Percentiles rank a stretch among this genome's conserved stretches.
These are phyloP conservation scores for Ganoderma leucocontextum DNA, from an alignment of 1,284 basidiomycete genomes.

Conservation along the genomic window DNA sequence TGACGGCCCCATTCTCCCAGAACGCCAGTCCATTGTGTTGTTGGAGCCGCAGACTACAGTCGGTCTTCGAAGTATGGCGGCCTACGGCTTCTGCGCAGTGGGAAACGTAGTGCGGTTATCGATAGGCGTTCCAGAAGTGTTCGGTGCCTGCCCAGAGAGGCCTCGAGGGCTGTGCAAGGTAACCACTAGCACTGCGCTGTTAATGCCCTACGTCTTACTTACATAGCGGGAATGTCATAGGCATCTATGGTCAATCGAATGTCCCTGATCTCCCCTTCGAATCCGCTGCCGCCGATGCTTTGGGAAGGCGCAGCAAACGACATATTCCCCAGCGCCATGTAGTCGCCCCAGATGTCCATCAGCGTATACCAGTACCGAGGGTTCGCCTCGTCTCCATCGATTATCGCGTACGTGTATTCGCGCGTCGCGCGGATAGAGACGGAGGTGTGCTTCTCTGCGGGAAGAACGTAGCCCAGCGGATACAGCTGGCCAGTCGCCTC, in stretches of 20 bases:
- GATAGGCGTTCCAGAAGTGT: not conserved
- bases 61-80: not conserved
- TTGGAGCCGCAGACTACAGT: not conserved
- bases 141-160: not conserved
- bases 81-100: not conserved
- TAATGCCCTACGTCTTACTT: not conserved
- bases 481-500: conserved; percentile 49
- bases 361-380: conserved; percentile 47
- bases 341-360: conserved; percentile 51
- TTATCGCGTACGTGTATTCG: conserved; percentile 46
- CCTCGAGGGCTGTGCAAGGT: conserved; percentile 6
- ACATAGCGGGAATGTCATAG: not conserved
- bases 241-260: conserved; percentile 31
- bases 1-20: not conserved
- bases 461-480: conserved; percentile 43
- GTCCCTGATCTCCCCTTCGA: conserved; percentile 39
- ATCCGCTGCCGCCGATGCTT: conserved; percentile 44
- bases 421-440: conserved; percentile 49
- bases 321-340: conserved; percentile 51
- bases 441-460: conserved; percentile 41
- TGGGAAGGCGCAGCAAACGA: conserved; percentile 54
- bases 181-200: conserved; percentile 5
- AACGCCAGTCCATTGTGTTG: not conserved
- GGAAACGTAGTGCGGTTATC: conserved; percentile 2
- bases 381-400: conserved; percentile 38